Evolutionary conservation across 441 rosid species (phyloP).

Genomic region (Adansonia rubrostipa): DNA sequence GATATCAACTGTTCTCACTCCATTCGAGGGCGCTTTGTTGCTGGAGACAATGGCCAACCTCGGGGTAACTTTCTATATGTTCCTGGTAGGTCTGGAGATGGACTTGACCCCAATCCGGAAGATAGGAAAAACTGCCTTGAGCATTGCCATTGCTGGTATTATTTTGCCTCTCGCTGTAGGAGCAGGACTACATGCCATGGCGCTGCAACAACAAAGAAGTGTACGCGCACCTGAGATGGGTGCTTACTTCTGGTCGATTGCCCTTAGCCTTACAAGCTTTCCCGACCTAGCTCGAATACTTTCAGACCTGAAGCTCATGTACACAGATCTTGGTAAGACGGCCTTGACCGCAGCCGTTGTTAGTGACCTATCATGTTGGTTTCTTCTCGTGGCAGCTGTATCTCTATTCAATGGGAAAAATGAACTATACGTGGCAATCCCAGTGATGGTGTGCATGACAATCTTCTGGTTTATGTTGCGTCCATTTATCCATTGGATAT

Average conservation of each 20-base stretch:
- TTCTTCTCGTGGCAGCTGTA: slow-evolving; percentile 25
- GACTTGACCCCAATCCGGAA: slow-evolving; percentile 27
- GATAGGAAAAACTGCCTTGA: slow-evolving; percentile 34
- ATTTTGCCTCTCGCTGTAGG: slow-evolving; percentile 39
- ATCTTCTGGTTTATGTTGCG: slow-evolving; percentile 41
- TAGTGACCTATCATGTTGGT: slow-evolving; percentile 35
- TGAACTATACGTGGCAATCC: slow-evolving; percentile 15
- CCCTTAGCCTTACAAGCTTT: slow-evolving; percentile 39
- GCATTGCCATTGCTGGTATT: slow-evolving; percentile 40
- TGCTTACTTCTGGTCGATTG: slow-evolving; percentile 36
- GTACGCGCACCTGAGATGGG: slow-evolving; percentile 8
- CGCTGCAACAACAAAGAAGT: neutral
- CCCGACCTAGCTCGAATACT: slow-evolving; percentile 40
- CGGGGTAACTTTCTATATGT: slow-evolving; percentile 47
- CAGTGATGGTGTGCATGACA: slow-evolving; percentile 25
- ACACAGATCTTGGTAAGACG: slow-evolving; percentile 35
- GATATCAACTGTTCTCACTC: slow-evolving; percentile 24
- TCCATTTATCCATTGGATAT: slow-evolving; percentile 37
- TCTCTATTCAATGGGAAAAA: slow-evolving; percentile 14
- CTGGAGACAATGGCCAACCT: slow-evolving; percentile 51
- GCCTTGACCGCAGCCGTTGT: slow-evolving; percentile 35
- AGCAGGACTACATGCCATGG: slow-evolving; percentile 26
- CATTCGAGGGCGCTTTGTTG: slow-evolving; percentile 36
- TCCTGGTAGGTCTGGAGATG: slow-evolving; percentile 47
- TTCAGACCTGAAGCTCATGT: slow-evolving; percentile 40